Percentiles rank a stretch among this genome's conserved stretches.
Evolutionary conservation across 2,329 filamentous ascomycete genomes (phyloP).

Genomic region (Pseudogymnoascus sp.): DNA sequence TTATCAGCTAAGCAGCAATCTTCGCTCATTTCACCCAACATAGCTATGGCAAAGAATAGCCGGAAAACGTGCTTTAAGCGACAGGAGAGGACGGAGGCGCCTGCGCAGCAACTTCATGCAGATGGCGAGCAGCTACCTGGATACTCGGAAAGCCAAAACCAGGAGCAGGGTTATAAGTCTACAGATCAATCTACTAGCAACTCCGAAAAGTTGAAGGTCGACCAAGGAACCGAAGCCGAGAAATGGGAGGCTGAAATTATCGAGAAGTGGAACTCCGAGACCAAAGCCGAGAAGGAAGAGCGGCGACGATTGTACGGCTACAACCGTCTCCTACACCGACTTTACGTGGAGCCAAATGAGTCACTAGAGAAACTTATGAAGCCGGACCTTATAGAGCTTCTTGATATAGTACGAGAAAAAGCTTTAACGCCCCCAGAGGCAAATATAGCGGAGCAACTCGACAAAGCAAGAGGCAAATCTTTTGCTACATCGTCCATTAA

Average conservation of each 20-base stretch:
- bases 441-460: background rate
- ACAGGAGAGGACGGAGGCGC: background rate
- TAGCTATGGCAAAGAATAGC: background rate
- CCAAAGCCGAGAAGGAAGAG: background rate
- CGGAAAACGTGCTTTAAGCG: background rate
- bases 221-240: background rate
- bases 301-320: background rate
- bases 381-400: background rate
- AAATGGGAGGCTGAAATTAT: background rate
- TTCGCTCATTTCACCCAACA: too few species aligned
- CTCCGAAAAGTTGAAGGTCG: background rate
- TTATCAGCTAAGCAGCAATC: background rate
- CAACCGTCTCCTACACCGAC: background rate
- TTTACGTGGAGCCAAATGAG: background rate
- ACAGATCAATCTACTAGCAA: background rate
- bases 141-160: background rate
- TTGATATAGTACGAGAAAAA: background rate
- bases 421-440: background rate
- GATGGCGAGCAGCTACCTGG: background rate
- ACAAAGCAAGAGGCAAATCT: background rate
- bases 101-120: background rate
- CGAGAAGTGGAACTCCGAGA: background rate
- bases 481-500: background rate
- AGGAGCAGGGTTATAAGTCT: background rate
- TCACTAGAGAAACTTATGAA: background rate